A percentile compares a stretch with the other conserved stretches of the same genome.
phyloP scores from a whole-genome alignment of 1,139 yeast species.

The Pichia sp. region DNA sequence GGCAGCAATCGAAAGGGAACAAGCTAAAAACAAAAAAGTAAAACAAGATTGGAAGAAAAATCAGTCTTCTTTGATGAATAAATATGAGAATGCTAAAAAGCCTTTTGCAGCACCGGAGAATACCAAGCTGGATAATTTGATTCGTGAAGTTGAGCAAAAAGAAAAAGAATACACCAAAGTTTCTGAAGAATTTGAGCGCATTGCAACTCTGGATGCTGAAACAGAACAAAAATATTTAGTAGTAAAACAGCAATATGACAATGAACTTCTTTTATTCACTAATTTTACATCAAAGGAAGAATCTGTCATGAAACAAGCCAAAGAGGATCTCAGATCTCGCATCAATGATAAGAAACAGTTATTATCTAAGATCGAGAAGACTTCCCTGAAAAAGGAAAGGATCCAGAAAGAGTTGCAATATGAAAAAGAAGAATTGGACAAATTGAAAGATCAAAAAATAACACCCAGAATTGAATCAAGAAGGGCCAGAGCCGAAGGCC shows the following conservation, averaged over 20 bases:
- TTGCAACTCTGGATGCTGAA: conserved; percentile 27
- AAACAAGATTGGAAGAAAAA: conserved; percentile 57
- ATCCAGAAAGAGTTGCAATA: conserved; percentile 22
- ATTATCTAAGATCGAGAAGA: conserved; percentile 29
- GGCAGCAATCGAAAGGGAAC: conserved; percentile 43
- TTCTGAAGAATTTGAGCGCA: conserved; percentile 23
- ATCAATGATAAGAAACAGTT: conserved; percentile 29
- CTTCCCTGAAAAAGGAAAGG: conserved; percentile 23
- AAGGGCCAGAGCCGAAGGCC: conserved; percentile 21
- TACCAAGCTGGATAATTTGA: conserved; percentile 35
- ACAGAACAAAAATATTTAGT: conserved; percentile 32
- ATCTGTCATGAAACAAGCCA: conserved; percentile 19
- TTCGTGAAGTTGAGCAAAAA: conserved; percentile 32
- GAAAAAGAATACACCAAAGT: conserved; percentile 32
- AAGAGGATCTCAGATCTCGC: conserved; percentile 21
- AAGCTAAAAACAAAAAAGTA: conserved; percentile 44
- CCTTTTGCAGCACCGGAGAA: conserved; percentile 40
- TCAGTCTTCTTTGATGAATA: conserved; percentile 42
- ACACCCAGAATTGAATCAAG: conserved; percentile 24
- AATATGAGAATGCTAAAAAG: conserved; percentile 46
- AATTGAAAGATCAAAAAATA: conserved; percentile 24
- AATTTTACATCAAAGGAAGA: conserved; percentile 25
- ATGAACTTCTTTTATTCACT: conserved; percentile 28
- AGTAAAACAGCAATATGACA: conserved; percentile 33
- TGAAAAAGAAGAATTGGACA: conserved; percentile 27